phyloP scores from a whole-genome alignment of 306 rosid genomes.

The Trichosanthes truncata region DNA sequence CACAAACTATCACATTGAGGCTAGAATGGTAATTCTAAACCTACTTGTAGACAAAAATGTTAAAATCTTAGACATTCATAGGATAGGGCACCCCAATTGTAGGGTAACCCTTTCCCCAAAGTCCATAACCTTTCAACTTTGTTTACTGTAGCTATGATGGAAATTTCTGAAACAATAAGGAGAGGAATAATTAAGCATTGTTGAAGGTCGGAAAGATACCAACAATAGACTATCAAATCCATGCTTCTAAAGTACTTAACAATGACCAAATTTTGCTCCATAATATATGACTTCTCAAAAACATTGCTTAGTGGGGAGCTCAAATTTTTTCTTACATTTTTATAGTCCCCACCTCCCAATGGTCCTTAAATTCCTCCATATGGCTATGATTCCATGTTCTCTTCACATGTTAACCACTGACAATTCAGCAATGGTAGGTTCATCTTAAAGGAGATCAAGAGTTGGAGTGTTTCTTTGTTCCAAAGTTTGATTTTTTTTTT shows the following conservation, averaged over 20 bases:
- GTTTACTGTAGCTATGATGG: neutral
- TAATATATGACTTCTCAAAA: constrained; percentile 20
- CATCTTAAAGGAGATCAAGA: constrained; percentile 2
- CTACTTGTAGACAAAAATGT: neutral
- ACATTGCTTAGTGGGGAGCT: constrained; percentile 17
- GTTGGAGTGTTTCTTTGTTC: constrained; percentile 6
- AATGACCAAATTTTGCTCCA: constrained; percentile 25
- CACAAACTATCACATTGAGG: too few species aligned
- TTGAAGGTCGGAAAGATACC: constrained; percentile 22
- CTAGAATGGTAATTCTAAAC: neutral
- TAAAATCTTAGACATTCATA: neutral
- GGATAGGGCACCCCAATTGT: constrained; percentile 1
- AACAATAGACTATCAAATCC: constrained; percentile 62
- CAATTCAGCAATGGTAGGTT: constrained; percentile 13
- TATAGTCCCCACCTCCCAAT: constrained; percentile 4
- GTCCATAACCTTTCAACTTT: neutral
- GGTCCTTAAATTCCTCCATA: constrained; percentile 11
- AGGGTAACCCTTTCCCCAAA: neutral
- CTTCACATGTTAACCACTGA: constrained; percentile 11
- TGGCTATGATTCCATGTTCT: constrained; percentile 5
- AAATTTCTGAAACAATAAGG: constrained; percentile 8
- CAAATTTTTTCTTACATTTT: neutral
- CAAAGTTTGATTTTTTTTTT: neutral
- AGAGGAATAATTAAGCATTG: constrained; percentile 11
- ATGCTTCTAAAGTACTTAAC: constrained; percentile 42